A percentile compares a stretch with the other conserved stretches of the same genome.
Evolutionary conservation across 164 flowering plant genomes (phyloP).

Genomic region (Dillenia suffruticosa): DNA sequence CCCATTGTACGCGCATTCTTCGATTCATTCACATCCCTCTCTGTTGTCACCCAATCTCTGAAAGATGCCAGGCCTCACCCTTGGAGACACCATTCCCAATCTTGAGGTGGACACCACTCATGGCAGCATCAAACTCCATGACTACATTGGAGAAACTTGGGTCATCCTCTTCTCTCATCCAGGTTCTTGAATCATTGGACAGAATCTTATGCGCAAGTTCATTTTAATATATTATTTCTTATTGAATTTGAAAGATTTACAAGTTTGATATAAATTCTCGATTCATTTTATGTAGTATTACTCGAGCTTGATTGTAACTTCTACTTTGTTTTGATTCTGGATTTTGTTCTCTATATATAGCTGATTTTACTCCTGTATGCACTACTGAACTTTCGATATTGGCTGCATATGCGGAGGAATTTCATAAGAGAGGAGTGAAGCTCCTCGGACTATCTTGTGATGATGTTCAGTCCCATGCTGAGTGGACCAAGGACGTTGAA

Average conservation of each 20-base stretch:
- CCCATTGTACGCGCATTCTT: not conserved
- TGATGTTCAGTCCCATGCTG: constrained; percentile 51
- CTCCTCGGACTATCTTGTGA: constrained; percentile 83
- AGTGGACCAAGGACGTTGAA: constrained; percentile 83
- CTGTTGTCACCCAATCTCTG: not conserved
- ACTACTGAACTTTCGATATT: constrained; percentile 78
- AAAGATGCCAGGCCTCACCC: constrained; percentile 73
- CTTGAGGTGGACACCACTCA: constrained; percentile 68
- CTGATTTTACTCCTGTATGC: constrained; percentile 89
- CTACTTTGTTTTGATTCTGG: not conserved
- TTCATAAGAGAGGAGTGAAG: constrained; percentile 60
- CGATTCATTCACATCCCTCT: not conserved
- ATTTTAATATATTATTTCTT: too few relatives aligned
- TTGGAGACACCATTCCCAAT: constrained; percentile 77
- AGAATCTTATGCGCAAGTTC: too few relatives aligned
- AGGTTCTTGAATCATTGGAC: constrained; percentile 22
- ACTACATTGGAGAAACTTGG: constrained; percentile 50
- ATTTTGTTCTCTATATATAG: constrained; percentile 17
- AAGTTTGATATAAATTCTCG: too few relatives aligned
- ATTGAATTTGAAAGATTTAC: too few relatives aligned
- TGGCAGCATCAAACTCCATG: constrained; percentile 62
- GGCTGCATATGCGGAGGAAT: constrained; percentile 53
- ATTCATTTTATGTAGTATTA: not conserved
- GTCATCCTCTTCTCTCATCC: constrained; percentile 81
- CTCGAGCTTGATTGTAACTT: not conserved